Evolutionary conservation across 257 asterid species (phyloP), one percentile per base, ranked within the genome.

Genomic region (Anisodus acutangulus): DNA sequence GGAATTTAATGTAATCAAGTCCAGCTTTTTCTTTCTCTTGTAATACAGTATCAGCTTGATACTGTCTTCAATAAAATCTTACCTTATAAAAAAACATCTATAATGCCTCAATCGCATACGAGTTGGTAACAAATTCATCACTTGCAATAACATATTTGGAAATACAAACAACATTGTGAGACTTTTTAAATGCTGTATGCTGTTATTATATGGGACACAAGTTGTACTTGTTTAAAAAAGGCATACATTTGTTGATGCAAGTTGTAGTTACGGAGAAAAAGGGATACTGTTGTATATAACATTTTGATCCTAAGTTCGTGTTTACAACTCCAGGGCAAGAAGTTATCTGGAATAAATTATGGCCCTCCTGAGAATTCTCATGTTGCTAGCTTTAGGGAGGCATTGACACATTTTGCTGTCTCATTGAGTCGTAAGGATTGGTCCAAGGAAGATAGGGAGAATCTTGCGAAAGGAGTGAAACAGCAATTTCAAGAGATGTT

Each of bases 331-430:
- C 88, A 86, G 83, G 97, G 91, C 84, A 90, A 90, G 84, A 90
- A 87, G 85, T 68, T 88, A 45, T 90, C 93, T 80, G 94, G 95
- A 55, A 67, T 87, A 78, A 88, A 74, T 81, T 92, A 89, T 91
- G 98, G 98, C 80, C 99, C 99, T 82, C 91, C 93, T 19, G 96
- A 92, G 89, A 97, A 97, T 93, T 80, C 85, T 76, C 97, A 90
- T 60, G 98, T 92, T 86, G 89, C 91, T 81, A 85, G 82, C 64
- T 93, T 89, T 83, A 88, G 85, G 85, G 93, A 90, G 87, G 92
- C 94, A 76, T 59, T 93, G 87, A 87, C 82, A 85, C 87, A 87
- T 81, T 92, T 89, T 86, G 91, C 95, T 41, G 83, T 90, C 86
- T 82, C 87, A 68, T 85, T 88, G 89, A 84, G 63, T 79, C 89